Conservation (phyloP, 768 basidiomycete species). For the Tylopilus balloui region DNA sequence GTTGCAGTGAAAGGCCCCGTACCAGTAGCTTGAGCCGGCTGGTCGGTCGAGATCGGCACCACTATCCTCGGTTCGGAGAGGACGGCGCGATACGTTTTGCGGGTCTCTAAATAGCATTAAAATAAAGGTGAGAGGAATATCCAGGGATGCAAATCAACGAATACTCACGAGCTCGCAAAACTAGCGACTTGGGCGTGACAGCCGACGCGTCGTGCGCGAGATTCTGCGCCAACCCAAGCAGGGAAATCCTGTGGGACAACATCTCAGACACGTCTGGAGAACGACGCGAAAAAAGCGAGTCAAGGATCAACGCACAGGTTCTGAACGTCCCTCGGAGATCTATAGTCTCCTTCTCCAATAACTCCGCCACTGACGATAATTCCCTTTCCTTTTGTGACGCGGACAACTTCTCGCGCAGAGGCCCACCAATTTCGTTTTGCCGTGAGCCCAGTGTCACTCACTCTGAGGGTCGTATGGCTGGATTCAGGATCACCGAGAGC, state of each 20-base stretch:
- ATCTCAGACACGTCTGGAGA: background rate
- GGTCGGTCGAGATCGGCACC: constrained; percentile 35
- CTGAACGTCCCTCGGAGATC: constrained; percentile 67
- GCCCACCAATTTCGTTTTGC: constrained; percentile 86
- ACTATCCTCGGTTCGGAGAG: constrained; percentile 71
- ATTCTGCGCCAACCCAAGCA: constrained; percentile 69
- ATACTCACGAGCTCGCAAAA: constrained; percentile 66
- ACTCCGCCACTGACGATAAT: constrained; percentile 70
- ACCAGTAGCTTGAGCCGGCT: background rate
- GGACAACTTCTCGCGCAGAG: constrained; percentile 64
- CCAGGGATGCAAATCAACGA: background rate
- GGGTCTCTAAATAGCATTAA: constrained; percentile 56
- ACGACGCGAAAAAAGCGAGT: background rate
- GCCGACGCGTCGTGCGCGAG: constrained; percentile 59
- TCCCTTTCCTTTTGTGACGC: constrained; percentile 78
- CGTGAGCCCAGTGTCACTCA: constrained; percentile 46
- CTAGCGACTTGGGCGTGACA: constrained; percentile 57
- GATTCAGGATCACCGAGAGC: constrained; percentile 60
- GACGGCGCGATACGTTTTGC: constrained; percentile 75
- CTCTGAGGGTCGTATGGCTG: constrained; percentile 41
- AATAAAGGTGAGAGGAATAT: background rate
- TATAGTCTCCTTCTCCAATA: constrained; percentile 53
- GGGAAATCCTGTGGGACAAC: constrained; percentile 45
- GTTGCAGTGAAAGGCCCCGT: background rate
- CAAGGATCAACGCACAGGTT: constrained; percentile 56